Conservation (phyloP, 805 yeast species). For the Myxozyma nipponensis region DNA sequence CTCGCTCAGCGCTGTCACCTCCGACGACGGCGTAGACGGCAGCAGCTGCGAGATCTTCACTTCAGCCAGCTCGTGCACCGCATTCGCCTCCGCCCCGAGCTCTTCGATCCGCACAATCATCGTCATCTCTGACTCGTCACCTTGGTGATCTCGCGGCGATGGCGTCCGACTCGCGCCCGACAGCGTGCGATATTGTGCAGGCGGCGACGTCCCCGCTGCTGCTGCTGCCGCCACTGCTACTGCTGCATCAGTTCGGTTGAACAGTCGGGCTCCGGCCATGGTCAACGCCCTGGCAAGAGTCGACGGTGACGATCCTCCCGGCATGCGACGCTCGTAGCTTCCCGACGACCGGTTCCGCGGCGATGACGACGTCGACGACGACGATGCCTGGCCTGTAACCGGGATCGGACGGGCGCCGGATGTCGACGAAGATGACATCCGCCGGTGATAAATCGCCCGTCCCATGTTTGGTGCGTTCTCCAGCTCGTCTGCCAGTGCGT, state of each 20-base stretch:
- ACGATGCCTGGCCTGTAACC: too few species aligned
- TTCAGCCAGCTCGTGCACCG: constrained; percentile 82
- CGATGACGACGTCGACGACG: neutral
- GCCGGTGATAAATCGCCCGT: constrained; percentile 9
- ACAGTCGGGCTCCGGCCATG: constrained; percentile 80
- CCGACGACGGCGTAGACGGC: constrained; percentile 51
- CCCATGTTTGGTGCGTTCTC: constrained; percentile 39
- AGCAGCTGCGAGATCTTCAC: constrained; percentile 81
- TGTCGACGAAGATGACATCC: constrained; percentile 15
- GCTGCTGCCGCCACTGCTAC: constrained; percentile 1
- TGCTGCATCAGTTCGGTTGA: constrained; percentile 35
- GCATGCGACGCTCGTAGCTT: constrained; percentile 13
- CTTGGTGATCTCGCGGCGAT: constrained; percentile 1
- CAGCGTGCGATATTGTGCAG: neutral
- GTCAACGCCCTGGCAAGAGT: constrained; percentile 86
- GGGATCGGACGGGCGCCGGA: neutral
- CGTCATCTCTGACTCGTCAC: constrained; percentile 23
- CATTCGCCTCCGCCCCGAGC: constrained; percentile 85
- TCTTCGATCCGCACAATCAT: constrained; percentile 15
- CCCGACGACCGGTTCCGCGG: neutral
- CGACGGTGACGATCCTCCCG: constrained; percentile 54
- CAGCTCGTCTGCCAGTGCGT: constrained; percentile 90
- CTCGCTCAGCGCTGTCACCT: constrained; percentile 19
- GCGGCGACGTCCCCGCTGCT: constrained; percentile 6
- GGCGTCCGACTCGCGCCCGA: neutral